phyloP scores from a whole-genome alignment of 441 rosid genomes.

The Biscutella auriculata region DNA sequence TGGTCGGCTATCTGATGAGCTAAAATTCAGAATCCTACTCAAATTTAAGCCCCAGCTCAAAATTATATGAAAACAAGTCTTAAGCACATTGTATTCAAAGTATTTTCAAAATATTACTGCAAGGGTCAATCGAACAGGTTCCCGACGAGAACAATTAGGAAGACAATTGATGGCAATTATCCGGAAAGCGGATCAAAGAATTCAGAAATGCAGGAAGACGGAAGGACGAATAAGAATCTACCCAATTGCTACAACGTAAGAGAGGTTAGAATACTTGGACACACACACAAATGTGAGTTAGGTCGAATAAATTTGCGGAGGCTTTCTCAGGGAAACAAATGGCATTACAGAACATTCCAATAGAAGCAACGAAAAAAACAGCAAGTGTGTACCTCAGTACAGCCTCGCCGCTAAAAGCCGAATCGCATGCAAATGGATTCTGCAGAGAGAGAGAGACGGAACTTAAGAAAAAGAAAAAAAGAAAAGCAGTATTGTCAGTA shows the following conservation, averaged over 20 bases:
- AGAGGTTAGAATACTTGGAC: constrained; percentile 7
- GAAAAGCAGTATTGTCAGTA: neutral
- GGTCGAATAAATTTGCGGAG: neutral
- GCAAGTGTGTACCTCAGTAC: constrained; percentile 20
- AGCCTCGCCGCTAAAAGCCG: constrained; percentile 19
- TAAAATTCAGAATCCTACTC: neutral
- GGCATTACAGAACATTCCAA: neutral
- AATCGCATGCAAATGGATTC: constrained; percentile 14
- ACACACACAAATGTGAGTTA: neutral
- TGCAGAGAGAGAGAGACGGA: neutral
- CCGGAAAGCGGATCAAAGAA: constrained; percentile 10
- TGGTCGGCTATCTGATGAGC: neutral
- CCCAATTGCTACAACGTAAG: neutral
- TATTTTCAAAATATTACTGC: too few species aligned
- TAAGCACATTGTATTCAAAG: too few species aligned
- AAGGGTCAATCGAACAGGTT: too few species aligned
- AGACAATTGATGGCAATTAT: neutral
- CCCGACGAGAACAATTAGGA: too few species aligned
- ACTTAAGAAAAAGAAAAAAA: neutral
- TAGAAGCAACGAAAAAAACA: neutral
- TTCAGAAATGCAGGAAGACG: neutral
- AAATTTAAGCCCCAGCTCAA: too few species aligned
- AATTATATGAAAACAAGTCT: too few species aligned
- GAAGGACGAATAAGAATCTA: neutral
- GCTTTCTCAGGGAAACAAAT: neutral